Evolutionary conservation across 2,329 filamentous ascomycete genomes (phyloP), one percentile per base, ranked within the genome.

Genomic region (Aphanocladium album): DNA sequence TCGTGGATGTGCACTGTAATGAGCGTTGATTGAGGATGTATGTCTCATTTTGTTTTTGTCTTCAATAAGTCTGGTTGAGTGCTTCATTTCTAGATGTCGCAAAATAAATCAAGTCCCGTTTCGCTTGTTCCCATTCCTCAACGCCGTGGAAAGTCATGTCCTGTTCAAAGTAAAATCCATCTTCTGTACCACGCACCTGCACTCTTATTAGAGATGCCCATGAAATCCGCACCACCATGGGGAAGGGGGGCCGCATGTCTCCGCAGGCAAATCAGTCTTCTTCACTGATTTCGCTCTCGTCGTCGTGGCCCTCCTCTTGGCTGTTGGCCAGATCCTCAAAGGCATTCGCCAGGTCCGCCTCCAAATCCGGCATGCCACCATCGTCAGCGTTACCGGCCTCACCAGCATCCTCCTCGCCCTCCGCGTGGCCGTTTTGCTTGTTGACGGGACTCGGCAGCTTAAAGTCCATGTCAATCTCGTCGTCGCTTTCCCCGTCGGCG

Each of bases 251-350:
- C n/a, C 23, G 21, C 23, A 17, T 12, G 12, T 14, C 21, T 25
- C 11, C 30, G 27, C 47, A 16, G 19, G 19, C 33, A 39, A 7
- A 64, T 73, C 33, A 88, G 69, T 88, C 85, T 70, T 88, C 85
- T 69, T 88, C 85, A 65, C 85, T 88, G 58, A 88, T 84, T 66
- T 86, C 84, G 65, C 85, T 88, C 70, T 88, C 85, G 57, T 85
- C 83, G 43, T 78, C 80, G 27, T 79, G 77, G 30, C 79, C 80
- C 39, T 77, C 81, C 27, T 80, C 76, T 62, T 80, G 75, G 65
- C 78, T 74, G 39, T 82, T 82, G 65, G 83, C 82, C 69, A 87
- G 76, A 66, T 85, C 83, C 56, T 72, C 73, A 67, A 75, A 74
- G 1, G 73, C 73, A 23, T 83, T 81, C 62, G 83, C 82, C 51